phyloP scores from a whole-genome alignment of 805 yeast species.

The Isabelozyma rhagii region DNA sequence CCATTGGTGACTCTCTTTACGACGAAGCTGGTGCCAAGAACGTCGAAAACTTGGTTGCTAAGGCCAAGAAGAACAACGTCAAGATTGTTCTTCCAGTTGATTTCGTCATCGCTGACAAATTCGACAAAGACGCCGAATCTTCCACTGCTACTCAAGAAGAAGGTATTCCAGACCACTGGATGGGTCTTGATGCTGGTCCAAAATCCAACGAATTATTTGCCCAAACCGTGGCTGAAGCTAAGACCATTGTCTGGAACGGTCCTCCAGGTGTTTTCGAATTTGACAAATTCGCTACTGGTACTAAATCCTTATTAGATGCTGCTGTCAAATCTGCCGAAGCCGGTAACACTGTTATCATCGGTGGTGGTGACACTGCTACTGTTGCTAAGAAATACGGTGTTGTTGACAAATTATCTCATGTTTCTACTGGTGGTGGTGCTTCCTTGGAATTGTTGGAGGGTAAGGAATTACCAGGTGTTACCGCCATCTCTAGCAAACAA shows the following conservation, averaged over 20 bases:
- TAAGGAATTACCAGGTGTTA: conserved; percentile 97
- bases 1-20: conserved; percentile 88
- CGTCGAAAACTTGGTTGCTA: conserved; percentile 86
- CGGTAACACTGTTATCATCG: conserved; percentile 94
- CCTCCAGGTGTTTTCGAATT: conserved; percentile 99
- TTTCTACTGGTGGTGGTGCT: conserved; percentile 99
- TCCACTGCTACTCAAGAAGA: conserved; percentile 81
- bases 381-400: conserved; percentile 98
- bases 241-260: conserved; percentile 99
- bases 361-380: conserved; percentile 99
- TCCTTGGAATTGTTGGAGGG: conserved; percentile 98
- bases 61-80: conserved; percentile 95
- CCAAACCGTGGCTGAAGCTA: conserved; percentile 83
- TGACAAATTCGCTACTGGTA: conserved; percentile 86
- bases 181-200: conserved; percentile 96
- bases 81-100: conserved; percentile 93
- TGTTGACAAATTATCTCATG: conserved; percentile 94
- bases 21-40: conserved; percentile 95
- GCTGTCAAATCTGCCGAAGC: conserved; percentile 80
- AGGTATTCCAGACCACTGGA: conserved; percentile 94
- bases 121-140: conserved; percentile 85
- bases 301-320: conserved; percentile 86
- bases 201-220: conserved; percentile 77
- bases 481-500: conserved; percentile 75
- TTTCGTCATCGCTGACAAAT: conserved; percentile 92